A percentile compares a stretch with the other conserved stretches of the same genome.
These are phyloP conservation scores for Cladosporium sp. DNA, from an alignment of 2,329 filamentous ascomycete species.

Conservation along the genomic window DNA sequence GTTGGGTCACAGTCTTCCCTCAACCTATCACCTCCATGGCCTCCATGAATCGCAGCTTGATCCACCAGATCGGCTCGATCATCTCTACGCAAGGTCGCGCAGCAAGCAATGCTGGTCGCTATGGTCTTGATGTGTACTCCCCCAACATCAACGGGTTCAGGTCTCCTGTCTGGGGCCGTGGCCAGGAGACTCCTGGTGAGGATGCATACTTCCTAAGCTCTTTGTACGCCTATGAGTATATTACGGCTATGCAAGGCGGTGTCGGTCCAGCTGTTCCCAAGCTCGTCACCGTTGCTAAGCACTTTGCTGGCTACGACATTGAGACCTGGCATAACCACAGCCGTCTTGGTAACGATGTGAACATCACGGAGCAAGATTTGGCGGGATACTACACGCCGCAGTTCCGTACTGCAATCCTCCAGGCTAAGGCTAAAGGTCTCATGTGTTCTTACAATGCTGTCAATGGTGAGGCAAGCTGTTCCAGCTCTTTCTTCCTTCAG, in stretches of 20 bases:
- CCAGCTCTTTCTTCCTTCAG: slow-evolving; percentile 56
- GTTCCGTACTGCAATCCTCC: slow-evolving; percentile 49
- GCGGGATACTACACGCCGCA: slow-evolving; percentile 62
- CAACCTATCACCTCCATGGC: slow-evolving; percentile 58
- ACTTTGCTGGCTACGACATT: slow-evolving; percentile 36
- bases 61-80: slow-evolving; percentile 51
- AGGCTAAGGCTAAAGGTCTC: slow-evolving; percentile 40
- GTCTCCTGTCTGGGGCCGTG: slow-evolving; percentile 21
- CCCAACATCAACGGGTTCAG: slow-evolving; percentile 50
- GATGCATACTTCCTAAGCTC: slow-evolving; percentile 22
- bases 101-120: slow-evolving; percentile 49
- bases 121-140: slow-evolving; percentile 55
- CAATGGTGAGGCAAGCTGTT: slow-evolving; percentile 59
- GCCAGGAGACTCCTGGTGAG: slow-evolving; percentile 38
- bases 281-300: slow-evolving; percentile 43
- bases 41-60: slow-evolving; percentile 58
- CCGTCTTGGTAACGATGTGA: slow-evolving; percentile 50
- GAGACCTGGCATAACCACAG: slow-evolving; percentile 23
- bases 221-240: slow-evolving; percentile 26
- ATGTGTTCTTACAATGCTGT: slow-evolving; percentile 59
- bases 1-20: slow-evolving; percentile 60
- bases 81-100: slow-evolving; percentile 58
- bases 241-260: slow-evolving; percentile 32
- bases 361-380: slow-evolving; percentile 54
- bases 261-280: slow-evolving; percentile 32